These are phyloP conservation scores for Clathrus columnatus DNA, from an alignment of 768 basidiomycete species.

Conservation along the genomic window DNA sequence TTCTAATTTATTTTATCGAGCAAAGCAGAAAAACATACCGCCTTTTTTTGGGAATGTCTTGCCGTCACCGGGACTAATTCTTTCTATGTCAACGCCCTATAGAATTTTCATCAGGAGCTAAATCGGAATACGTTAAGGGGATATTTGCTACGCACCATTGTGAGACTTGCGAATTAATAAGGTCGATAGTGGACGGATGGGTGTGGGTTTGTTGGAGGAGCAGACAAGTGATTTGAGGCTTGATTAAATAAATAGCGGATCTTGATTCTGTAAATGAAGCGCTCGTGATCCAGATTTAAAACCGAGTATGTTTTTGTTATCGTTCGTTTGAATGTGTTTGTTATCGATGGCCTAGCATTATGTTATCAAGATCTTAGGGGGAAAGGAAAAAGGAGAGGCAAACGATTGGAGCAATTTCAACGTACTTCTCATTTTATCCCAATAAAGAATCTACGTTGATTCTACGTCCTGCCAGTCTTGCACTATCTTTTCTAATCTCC, in stretches of 20 bases:
- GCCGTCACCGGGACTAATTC: conserved; percentile 53
- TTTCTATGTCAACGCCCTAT: conserved; percentile 66
- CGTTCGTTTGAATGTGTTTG: not conserved
- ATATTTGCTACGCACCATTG: not conserved
- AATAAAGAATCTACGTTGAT: no score
- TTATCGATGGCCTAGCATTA: no score
- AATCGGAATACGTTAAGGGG: not conserved
- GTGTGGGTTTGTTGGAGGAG: no score
- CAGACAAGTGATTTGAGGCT: not conserved
- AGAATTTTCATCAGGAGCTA: not conserved
- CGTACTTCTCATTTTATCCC: no score
- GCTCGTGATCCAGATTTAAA: not conserved
- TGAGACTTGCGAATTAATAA: not conserved
- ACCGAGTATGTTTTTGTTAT: no score
- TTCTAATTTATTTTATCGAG: conserved; percentile 10
- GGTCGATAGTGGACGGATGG: not conserved
- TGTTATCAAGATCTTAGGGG: no score
- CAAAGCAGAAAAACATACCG: conserved; percentile 38
- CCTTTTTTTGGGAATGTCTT: conserved; percentile 55
- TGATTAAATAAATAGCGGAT: not conserved
- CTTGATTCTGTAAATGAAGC: not conserved
- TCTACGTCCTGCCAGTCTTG: no score
- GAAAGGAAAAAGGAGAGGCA: no score
- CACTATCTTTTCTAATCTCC: no score
- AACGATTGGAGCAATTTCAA: no score